These are phyloP conservation scores for Berberis vulgaris DNA, from an alignment of 164 flowering plant species.

Conservation along the genomic window DNA sequence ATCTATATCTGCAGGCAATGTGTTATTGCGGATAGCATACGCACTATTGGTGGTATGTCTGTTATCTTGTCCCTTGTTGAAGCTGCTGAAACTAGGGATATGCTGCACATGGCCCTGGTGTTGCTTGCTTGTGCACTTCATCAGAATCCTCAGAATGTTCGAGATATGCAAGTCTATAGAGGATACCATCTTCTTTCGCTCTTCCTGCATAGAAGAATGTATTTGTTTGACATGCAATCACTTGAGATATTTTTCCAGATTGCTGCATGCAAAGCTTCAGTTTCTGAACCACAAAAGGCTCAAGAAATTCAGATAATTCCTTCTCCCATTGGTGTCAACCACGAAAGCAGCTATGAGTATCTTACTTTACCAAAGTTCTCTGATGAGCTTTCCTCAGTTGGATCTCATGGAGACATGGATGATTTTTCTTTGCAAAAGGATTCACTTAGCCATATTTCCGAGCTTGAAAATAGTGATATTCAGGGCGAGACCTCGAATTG, in stretches of 20 bases:
- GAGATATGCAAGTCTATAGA: slow-evolving; percentile 84
- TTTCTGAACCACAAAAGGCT: slow-evolving; percentile 76
- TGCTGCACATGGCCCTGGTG: slow-evolving; percentile 94
- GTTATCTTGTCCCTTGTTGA: slow-evolving; percentile 87
- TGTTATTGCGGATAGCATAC: slow-evolving; percentile 83
- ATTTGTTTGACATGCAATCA: slow-evolving; percentile 83
- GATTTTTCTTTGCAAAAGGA: slow-evolving; percentile 83
- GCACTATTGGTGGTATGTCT: slow-evolving; percentile 83
- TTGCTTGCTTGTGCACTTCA: slow-evolving; percentile 85
- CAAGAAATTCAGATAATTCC: slow-evolving; percentile 20
- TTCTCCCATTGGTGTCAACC: slow-evolving; percentile 39
- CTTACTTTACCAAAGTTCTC: slow-evolving; percentile 56
- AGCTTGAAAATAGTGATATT: slow-evolving; percentile 71
- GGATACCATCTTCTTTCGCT: slow-evolving; percentile 96
- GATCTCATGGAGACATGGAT: slow-evolving; percentile 86
- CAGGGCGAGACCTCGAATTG: slow-evolving; percentile 83
- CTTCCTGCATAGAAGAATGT: slow-evolving; percentile 81
- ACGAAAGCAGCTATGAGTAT: slow-evolving; percentile 59
- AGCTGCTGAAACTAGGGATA: slow-evolving; percentile 89
- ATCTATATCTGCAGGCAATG: slow-evolving; percentile 71
- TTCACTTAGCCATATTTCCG: slow-evolving; percentile 85
- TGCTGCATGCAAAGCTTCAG: slow-evolving; percentile 99
- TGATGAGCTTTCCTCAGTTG: slow-evolving; percentile 79
- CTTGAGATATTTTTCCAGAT: slow-evolving; percentile 97
- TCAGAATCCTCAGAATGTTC: slow-evolving; percentile 89